Percentiles rank a stretch among this genome's conserved stretches.
These are phyloP conservation scores for Collybiopsis confluens DNA, from an alignment of 768 basidiomycete genomes.

Conservation along the genomic window DNA sequence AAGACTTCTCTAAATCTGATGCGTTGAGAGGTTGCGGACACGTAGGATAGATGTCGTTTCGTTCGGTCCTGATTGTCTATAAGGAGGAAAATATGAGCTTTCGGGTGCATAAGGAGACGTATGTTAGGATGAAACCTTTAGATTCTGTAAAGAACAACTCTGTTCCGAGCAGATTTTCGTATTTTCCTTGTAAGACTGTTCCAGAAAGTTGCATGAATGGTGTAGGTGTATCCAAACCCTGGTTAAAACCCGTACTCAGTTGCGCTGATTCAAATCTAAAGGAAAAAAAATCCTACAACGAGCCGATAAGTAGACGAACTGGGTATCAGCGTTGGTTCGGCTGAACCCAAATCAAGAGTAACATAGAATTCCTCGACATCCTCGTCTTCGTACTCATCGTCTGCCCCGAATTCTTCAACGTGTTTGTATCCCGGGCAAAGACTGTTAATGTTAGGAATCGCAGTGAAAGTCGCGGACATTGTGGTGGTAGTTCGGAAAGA, in stretches of 20 bases:
- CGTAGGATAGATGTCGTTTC: constrained; percentile 48
- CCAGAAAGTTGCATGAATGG: constrained; percentile 78
- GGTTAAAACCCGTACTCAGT: background rate
- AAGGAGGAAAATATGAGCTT: background rate
- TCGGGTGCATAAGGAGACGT: background rate
- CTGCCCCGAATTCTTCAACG: constrained; percentile 62
- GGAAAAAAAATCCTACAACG: constrained; percentile 50
- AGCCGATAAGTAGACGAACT: constrained; percentile 66
- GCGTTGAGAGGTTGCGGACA: constrained; percentile 63
- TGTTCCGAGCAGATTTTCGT: constrained; percentile 66
- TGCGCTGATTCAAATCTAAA: background rate
- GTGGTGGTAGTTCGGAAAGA: background rate
- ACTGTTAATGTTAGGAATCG: background rate
- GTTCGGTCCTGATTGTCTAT: constrained; percentile 42
- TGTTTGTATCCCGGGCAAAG: constrained; percentile 48
- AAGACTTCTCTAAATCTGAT: constrained; percentile 49
- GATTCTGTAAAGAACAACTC: constrained; percentile 73
- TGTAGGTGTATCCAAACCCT: constrained; percentile 77
- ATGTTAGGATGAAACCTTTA: constrained; percentile 42
- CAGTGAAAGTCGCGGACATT: background rate
- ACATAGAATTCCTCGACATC: constrained; percentile 61
- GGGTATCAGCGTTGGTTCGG: constrained; percentile 73
- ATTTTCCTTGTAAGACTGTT: constrained; percentile 65
- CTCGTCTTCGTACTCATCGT: constrained; percentile 62
- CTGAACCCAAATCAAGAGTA: constrained; percentile 67